Percentiles rank a stretch among this genome's conserved stretches.
These are phyloP conservation scores for Taphrina flavorubra DNA, from an alignment of 1,139 yeast genomes.

Conservation along the genomic window DNA sequence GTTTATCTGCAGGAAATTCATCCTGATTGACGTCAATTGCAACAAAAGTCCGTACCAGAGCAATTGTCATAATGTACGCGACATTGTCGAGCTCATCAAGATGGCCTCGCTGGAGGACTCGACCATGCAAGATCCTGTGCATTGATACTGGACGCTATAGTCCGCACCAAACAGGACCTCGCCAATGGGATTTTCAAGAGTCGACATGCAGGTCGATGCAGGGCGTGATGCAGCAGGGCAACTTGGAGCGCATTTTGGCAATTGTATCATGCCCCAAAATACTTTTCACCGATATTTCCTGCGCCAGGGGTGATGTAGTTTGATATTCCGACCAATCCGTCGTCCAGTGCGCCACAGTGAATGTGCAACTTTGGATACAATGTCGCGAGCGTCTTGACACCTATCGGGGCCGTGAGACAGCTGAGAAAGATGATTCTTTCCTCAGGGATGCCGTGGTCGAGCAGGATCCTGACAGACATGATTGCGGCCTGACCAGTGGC, in stretches of 20 bases:
- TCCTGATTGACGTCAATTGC: constrained; percentile 50
- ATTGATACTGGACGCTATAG: constrained; percentile 56
- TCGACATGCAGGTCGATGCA: background rate
- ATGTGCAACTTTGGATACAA: constrained; percentile 75
- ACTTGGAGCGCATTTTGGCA: too few relatives aligned
- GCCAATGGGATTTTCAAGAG: background rate
- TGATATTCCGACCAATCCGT: constrained; percentile 38
- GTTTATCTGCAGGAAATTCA: constrained; percentile 47
- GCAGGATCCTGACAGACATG: constrained; percentile 87
- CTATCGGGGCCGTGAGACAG: constrained; percentile 77
- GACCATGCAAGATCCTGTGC: constrained; percentile 63
- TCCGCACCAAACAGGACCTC: constrained; percentile 41
- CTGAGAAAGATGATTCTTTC: constrained; percentile 71
- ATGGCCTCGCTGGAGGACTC: constrained; percentile 48
- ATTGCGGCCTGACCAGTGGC: constrained; percentile 92
- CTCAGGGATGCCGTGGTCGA: constrained; percentile 76
- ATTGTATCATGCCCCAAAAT: constrained; percentile 35
- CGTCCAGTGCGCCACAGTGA: constrained; percentile 68
- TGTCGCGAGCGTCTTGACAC: constrained; percentile 71
- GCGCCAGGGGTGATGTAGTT: constrained; percentile 41
- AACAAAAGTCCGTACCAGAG: constrained; percentile 40
- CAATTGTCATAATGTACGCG: constrained; percentile 26
- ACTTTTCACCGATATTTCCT: constrained; percentile 42
- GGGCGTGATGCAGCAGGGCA: background rate
- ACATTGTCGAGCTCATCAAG: too few relatives aligned